Conservation (phyloP, 2,329 filamentous ascomycete species). For the Clarireedia homoeocarpa region DNA sequence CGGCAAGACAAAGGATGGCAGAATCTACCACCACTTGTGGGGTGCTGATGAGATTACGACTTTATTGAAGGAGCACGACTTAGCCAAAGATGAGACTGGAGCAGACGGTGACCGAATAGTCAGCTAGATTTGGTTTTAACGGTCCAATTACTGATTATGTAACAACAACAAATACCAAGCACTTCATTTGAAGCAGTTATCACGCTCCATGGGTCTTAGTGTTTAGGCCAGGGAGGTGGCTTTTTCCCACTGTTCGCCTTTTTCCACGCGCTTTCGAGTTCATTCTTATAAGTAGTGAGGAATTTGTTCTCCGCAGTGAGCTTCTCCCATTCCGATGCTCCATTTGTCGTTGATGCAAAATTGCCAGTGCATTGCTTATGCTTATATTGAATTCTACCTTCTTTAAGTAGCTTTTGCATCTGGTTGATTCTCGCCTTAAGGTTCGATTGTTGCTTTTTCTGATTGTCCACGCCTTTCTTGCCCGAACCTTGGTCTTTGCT, state of each 20-base stretch:
- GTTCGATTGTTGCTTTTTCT: neutral
- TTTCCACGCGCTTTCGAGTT: neutral
- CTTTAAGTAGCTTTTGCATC: neutral
- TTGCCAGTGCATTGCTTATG: neutral
- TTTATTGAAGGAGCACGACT: constrained; percentile 87
- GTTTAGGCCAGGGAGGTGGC: neutral
- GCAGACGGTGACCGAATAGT: constrained; percentile 26
- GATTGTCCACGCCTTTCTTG: neutral
- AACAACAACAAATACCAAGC: constrained; percentile 20
- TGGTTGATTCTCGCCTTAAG: neutral
- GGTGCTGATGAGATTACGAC: constrained; percentile 92
- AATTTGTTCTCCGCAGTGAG: neutral
- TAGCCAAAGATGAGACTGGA: constrained; percentile 69
- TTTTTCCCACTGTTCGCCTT: neutral
- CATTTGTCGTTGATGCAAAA: neutral
- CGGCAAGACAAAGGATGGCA: constrained; percentile 87
- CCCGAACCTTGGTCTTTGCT: neutral
- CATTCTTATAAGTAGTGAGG: neutral
- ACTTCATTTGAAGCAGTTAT: neutral
- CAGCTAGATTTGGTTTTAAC: constrained; percentile 20
- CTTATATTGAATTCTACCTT: neutral
- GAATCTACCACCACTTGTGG: constrained; percentile 98
- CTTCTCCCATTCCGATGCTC: neutral
- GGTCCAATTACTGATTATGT: constrained; percentile 17
- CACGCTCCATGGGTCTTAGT: neutral